Evolutionary conservation across 345 rosid species (phyloP).

Genomic region (Bruguiera parviflora): DNA sequence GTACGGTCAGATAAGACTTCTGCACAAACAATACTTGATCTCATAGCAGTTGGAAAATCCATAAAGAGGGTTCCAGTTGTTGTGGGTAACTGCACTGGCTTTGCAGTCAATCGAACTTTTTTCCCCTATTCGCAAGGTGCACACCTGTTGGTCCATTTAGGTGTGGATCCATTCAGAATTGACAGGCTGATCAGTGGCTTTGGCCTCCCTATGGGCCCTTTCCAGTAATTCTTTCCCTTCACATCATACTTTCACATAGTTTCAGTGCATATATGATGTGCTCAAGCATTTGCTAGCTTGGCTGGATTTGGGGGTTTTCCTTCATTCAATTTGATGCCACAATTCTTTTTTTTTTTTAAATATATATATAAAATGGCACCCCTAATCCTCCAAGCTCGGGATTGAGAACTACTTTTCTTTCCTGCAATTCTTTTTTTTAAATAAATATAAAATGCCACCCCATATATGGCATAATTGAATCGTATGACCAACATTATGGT

Average conservation of each 20-base stretch:
- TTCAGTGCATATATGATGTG: not conserved
- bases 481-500: too few relatives aligned
- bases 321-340: not conserved
- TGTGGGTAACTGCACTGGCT: slow-evolving; percentile 93
- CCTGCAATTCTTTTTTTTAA: too few relatives aligned
- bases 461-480: too few relatives aligned
- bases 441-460: too few relatives aligned
- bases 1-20: slow-evolving; percentile 80
- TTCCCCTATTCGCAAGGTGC: slow-evolving; percentile 82
- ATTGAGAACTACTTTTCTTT: too few relatives aligned
- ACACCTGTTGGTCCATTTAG: slow-evolving; percentile 62
- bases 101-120: slow-evolving; percentile 89
- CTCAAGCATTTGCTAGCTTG: not conserved
- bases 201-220: slow-evolving; percentile 94
- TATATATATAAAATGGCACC: too few relatives aligned
- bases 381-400: too few relatives aligned
- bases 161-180: slow-evolving; percentile 88
- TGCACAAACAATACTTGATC: slow-evolving; percentile 85
- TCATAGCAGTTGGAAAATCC: slow-evolving; percentile 72
- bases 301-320: not conserved
- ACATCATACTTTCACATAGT: slow-evolving; percentile 1
- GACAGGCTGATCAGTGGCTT: slow-evolving; percentile 70
- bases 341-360: not conserved
- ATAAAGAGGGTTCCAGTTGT: slow-evolving; percentile 96
- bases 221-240: slow-evolving; percentile 59